phyloP scores from a whole-genome alignment of 805 yeast species.

The Wickerhamomyces subpelliculosus region DNA sequence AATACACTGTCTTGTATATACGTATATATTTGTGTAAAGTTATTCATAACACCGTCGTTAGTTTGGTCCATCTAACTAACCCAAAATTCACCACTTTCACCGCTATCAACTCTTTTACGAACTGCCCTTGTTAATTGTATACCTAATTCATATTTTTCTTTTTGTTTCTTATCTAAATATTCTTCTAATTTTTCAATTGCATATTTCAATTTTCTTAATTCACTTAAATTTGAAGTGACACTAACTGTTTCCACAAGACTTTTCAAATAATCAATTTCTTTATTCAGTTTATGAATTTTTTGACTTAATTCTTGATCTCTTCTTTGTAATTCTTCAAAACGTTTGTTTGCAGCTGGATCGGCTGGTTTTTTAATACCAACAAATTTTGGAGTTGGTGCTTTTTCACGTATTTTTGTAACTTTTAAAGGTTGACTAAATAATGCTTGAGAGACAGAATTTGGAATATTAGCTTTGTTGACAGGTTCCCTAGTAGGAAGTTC shows the following conservation, averaged over 20 bases:
- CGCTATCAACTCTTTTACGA: slow-evolving; percentile 34
- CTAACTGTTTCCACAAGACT: slow-evolving; percentile 28
- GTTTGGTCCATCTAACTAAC: slow-evolving; percentile 25
- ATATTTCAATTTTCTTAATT: slow-evolving; percentile 27
- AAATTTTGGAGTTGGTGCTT: slow-evolving; percentile 16
- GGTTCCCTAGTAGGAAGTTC: neutral
- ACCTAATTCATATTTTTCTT: slow-evolving; percentile 37
- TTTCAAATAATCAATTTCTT: slow-evolving; percentile 30
- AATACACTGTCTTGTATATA: no score
- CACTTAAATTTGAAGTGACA: slow-evolving; percentile 27
- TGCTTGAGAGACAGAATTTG: slow-evolving; percentile 23
- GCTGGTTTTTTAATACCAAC: slow-evolving; percentile 17
- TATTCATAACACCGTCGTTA: neutral
- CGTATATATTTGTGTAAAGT: neutral
- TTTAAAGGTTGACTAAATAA: slow-evolving; percentile 16
- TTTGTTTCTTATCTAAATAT: slow-evolving; percentile 32
- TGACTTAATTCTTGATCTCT: slow-evolving; percentile 25
- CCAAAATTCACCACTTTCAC: slow-evolving; percentile 32
- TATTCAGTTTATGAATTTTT: slow-evolving; percentile 30
- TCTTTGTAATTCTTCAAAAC: slow-evolving; percentile 23
- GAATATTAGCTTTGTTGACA: slow-evolving; percentile 7
- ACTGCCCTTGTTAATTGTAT: slow-evolving; percentile 32
- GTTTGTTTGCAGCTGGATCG: slow-evolving; percentile 9
- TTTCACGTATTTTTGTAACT: slow-evolving; percentile 22
- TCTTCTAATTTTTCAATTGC: slow-evolving; percentile 32